Percentiles rank a stretch among this genome's conserved stretches.
Conservation (phyloP, 2,329 filamentous ascomycete species). For the Amphichorda felina region DNA sequence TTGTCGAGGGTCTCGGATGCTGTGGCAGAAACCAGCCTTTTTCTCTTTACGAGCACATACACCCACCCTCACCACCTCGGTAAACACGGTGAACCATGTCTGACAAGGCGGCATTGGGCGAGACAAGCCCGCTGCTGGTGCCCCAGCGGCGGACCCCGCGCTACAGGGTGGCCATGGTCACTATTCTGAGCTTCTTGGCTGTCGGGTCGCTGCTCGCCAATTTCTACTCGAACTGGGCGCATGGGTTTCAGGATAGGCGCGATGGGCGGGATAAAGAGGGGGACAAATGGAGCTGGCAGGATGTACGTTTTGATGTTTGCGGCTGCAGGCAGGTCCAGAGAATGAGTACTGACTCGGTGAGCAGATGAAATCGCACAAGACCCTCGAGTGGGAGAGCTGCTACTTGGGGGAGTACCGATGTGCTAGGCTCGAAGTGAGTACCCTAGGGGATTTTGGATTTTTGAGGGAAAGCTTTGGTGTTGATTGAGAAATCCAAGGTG, state of each 20-base stretch:
- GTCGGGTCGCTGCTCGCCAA: neutral
- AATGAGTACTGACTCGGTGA: neutral
- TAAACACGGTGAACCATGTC: too few species aligned
- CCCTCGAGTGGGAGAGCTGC: conserved; percentile 18
- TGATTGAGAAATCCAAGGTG: conserved; percentile 12
- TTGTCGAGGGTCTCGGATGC: too few species aligned
- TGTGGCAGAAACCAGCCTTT: too few species aligned
- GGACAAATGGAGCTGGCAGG: conserved; percentile 12
- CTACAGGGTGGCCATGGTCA: too few species aligned
- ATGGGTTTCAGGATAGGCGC: neutral
- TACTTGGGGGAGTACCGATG: conserved; percentile 17
- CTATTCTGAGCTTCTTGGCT: neutral
- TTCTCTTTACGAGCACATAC: too few species aligned
- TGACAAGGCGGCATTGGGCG: conserved; percentile 6
- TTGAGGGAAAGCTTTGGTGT: too few species aligned
- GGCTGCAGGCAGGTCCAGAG: neutral
- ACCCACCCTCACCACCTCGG: too few species aligned
- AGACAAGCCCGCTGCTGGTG: conserved; percentile 7
- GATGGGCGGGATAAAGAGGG: neutral
- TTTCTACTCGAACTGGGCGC: neutral
- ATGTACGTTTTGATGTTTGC: conserved; percentile 11
- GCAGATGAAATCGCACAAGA: conserved; percentile 20
- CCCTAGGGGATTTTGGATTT: too few species aligned
- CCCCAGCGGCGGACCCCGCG: neutral
- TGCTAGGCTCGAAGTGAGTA: conserved; percentile 19